Conservation (phyloP, 2,329 filamentous ascomycete species). For the Emericellopsis cladophorae region DNA sequence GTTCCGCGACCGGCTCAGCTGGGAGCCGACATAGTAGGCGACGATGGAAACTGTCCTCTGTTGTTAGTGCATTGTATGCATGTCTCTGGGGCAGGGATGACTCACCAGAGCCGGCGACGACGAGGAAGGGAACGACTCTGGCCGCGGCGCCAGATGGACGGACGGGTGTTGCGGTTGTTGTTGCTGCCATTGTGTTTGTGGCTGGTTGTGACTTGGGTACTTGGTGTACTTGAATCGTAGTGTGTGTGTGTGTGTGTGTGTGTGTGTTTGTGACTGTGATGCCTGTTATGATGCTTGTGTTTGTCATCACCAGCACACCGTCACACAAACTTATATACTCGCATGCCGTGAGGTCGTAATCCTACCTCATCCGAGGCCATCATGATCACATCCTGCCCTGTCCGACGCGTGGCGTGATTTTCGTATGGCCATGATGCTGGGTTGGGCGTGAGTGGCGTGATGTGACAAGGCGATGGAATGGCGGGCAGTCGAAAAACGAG, state of each 20-base stretch:
- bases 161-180: background rate
- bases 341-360: background rate
- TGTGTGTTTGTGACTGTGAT: too few relatives aligned
- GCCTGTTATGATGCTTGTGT: too few relatives aligned
- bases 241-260: background rate
- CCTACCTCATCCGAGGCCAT: background rate
- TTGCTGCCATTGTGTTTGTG: background rate
- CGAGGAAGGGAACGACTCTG: conserved; percentile 1
- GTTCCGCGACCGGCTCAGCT: conserved; percentile 12
- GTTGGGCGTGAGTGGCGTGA: background rate
- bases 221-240: background rate
- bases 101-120: background rate
- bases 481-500: background rate
- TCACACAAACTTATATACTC: background rate
- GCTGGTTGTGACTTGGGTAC: background rate
- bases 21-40: conserved; percentile 11
- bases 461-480: background rate
- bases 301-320: background rate
- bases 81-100: background rate
- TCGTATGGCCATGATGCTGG: background rate
- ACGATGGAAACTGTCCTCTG: conserved; percentile 8
- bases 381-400: background rate
- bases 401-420: background rate
- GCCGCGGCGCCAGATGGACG: background rate
- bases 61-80: background rate